Percentiles rank a stretch among this genome's conserved stretches.
phyloP scores from a whole-genome alignment of 495 filamentous ascomycete genomes.

The Penicillium cataractarum region DNA sequence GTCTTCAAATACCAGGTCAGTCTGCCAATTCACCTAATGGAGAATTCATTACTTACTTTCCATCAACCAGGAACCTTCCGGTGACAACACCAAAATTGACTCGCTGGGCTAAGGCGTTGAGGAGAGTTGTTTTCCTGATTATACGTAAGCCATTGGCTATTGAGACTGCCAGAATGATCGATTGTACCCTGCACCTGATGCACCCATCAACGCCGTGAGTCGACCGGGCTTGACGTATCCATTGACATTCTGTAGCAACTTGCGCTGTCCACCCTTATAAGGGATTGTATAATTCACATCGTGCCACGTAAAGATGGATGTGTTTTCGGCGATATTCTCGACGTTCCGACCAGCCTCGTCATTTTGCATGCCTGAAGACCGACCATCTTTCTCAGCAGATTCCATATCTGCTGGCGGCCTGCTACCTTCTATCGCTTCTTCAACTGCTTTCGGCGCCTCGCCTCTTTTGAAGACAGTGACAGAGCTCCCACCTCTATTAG shows the following conservation, averaged over 20 bases:
- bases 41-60: constrained; percentile 40
- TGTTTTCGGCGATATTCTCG: constrained; percentile 57
- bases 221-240: constrained; percentile 74
- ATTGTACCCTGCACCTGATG: constrained; percentile 61
- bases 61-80: constrained; percentile 58
- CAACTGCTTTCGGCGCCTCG: constrained; percentile 57
- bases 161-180: background rate
- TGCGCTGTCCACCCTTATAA: constrained; percentile 58
- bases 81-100: constrained; percentile 56
- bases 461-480: constrained; percentile 71
- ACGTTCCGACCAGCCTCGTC: constrained; percentile 35
- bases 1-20: constrained; percentile 25
- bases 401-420: constrained; percentile 53
- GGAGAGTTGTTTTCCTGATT: constrained; percentile 56
- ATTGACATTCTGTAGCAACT: constrained; percentile 64
- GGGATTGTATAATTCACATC: constrained; percentile 77
- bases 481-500: constrained; percentile 70
- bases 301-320: constrained; percentile 76
- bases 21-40: background rate
- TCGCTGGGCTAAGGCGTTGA: constrained; percentile 59
- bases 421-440: constrained; percentile 43
- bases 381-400: constrained; percentile 34
- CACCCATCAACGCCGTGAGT: constrained; percentile 72
- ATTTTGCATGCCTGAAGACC: constrained; percentile 24
- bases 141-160: background rate